Conservation (phyloP, 2,329 filamentous ascomycete species). For the Sporothrix protearum region DNA sequence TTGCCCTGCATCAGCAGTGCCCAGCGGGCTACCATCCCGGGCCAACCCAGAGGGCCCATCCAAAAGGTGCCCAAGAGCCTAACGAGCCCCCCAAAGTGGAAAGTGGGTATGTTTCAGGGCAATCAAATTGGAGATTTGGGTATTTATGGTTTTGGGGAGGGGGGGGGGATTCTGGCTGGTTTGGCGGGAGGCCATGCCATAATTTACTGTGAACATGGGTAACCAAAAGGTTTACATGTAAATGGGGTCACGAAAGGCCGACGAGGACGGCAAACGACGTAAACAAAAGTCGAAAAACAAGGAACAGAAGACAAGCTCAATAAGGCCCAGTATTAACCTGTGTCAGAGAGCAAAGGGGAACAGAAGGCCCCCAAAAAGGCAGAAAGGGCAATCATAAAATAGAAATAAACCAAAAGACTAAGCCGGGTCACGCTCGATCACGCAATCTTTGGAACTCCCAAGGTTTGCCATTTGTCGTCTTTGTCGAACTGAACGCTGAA, state of each 20-base stretch:
- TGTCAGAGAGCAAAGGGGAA: too few species aligned
- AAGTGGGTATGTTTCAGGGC: slow-evolving; percentile 12
- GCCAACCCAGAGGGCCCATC: neutral
- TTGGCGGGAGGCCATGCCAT: neutral
- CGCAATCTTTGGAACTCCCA: neutral
- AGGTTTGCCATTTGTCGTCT: neutral
- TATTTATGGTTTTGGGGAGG: neutral
- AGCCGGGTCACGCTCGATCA: slow-evolving; percentile 2
- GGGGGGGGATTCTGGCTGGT: neutral
- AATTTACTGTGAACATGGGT: slow-evolving; percentile 9
- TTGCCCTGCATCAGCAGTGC: neutral
- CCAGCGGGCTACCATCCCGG: neutral
- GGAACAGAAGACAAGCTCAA: neutral
- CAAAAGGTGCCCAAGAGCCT: neutral
- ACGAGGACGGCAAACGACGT: neutral
- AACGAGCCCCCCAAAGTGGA: neutral
- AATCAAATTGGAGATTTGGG: slow-evolving; percentile 9
- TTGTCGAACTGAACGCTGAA: neutral
- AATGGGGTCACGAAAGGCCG: neutral
- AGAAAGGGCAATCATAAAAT: neutral
- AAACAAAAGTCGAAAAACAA: neutral
- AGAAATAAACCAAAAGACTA: too few species aligned
- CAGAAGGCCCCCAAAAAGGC: too few species aligned
- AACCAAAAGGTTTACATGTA: neutral
- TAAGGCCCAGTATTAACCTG: neutral